Conservation (phyloP, 164 flowering plant genomes). For the Taxillus chinensis region DNA sequence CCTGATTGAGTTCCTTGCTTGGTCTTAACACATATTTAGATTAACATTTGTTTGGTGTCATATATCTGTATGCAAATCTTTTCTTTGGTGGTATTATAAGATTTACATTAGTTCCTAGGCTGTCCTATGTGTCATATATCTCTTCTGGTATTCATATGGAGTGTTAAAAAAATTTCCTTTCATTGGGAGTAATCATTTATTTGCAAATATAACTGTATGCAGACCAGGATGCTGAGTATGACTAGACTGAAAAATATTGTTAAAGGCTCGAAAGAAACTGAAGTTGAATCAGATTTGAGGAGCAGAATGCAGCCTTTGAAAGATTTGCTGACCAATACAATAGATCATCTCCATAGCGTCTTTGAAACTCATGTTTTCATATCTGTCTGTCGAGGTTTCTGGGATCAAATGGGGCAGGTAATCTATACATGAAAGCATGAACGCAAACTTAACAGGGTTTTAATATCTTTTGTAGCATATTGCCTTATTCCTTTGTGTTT, state of each 20-base stretch:
- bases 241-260: conserved; percentile 22
- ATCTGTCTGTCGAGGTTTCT: conserved; percentile 18
- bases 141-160: no score
- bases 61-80: no score
- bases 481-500: neutral
- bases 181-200: no score
- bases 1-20: no score
- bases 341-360: conserved; percentile 18
- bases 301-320: conserved; percentile 23
- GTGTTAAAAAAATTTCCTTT: no score
- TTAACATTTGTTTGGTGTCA: no score
- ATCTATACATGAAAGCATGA: neutral
- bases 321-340: conserved; percentile 15
- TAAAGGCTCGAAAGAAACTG: conserved; percentile 19
- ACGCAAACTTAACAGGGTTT: neutral
- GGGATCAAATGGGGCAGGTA: conserved; percentile 34
- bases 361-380: conserved; percentile 18
- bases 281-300: conserved; percentile 16
- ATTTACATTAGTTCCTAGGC: no score
- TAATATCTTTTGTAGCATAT: neutral
- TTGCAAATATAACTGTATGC: neutral
- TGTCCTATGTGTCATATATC: no score
- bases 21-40: no score
- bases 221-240: conserved; percentile 18
- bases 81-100: no score